Evolutionary conservation across 2,329 filamentous ascomycete genomes (phyloP).

Genomic region (Hypoxylon sp.): DNA sequence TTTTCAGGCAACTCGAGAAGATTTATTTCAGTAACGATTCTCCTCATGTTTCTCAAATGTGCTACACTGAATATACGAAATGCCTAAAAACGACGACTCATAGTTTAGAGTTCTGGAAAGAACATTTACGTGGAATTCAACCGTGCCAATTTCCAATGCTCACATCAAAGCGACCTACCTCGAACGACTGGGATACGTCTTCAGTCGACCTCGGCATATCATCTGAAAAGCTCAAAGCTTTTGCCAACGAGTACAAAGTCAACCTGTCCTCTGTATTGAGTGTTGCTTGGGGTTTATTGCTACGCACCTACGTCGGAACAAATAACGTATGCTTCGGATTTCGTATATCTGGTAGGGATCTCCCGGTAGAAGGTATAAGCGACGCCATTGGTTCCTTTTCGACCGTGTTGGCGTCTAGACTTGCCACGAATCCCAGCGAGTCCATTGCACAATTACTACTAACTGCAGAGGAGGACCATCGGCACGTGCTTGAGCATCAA

Average conservation of each 20-base stretch:
- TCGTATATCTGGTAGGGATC: constrained; percentile 55
- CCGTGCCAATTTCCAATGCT: constrained; percentile 59
- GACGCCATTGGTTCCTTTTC: constrained; percentile 58
- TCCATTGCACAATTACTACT: constrained; percentile 41
- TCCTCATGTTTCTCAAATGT: constrained; percentile 47
- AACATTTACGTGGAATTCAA: constrained; percentile 49
- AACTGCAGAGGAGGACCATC: constrained; percentile 40
- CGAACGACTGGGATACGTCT: constrained; percentile 47
- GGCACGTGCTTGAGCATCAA: constrained; percentile 51
- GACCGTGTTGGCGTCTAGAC: constrained; percentile 40
- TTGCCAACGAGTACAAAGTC: constrained; percentile 52
- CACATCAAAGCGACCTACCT: constrained; percentile 33
- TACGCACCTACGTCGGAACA: constrained; percentile 62
- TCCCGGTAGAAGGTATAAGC: constrained; percentile 52
- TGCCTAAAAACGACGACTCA: constrained; percentile 48
- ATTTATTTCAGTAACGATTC: constrained; percentile 53
- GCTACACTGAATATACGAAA: constrained; percentile 51
- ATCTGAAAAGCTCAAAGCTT: constrained; percentile 53
- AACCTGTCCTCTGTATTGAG: constrained; percentile 61
- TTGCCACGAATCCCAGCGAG: constrained; percentile 32
- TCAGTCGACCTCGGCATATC: constrained; percentile 54
- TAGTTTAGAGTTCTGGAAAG: constrained; percentile 58
- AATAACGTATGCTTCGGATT: constrained; percentile 65
- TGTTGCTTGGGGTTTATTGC: constrained; percentile 67
- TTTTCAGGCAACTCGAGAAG: constrained; percentile 58